These are phyloP conservation scores for Penicillium corylophilum DNA, from an alignment of 2,329 filamentous ascomycete genomes.

Conservation along the genomic window DNA sequence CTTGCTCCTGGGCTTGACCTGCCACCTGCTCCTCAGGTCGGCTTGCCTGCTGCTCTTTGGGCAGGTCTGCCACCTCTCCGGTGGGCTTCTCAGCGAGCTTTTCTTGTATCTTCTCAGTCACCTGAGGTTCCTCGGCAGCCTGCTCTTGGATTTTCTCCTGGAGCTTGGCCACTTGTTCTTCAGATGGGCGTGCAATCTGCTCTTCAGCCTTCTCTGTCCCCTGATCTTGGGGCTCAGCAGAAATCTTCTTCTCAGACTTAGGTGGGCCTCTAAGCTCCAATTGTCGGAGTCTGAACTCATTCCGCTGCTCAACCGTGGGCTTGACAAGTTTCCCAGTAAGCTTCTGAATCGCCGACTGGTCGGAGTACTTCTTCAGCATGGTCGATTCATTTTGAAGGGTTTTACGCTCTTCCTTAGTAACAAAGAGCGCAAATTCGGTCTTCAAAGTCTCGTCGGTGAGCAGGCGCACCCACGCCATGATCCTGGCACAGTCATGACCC, in stretches of 20 bases:
- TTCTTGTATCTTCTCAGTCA: background rate
- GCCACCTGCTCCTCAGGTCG: background rate
- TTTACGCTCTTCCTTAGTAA: slow-evolving; percentile 27
- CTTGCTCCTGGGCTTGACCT: background rate
- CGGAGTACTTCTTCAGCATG: slow-evolving; percentile 33
- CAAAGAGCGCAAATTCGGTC: slow-evolving; percentile 17
- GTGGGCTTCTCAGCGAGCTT: background rate
- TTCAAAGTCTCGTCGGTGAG: slow-evolving; percentile 39
- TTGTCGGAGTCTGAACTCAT: slow-evolving; percentile 16
- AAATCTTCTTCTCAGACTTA: background rate
- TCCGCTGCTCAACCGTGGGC: slow-evolving; percentile 26
- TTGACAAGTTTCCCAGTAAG: slow-evolving; percentile 15
- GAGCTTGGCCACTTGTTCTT: background rate
- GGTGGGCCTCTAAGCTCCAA: background rate
- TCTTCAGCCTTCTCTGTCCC: background rate
- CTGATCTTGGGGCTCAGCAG: background rate
- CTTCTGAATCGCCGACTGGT: slow-evolving; percentile 15
- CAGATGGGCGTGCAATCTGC: background rate
- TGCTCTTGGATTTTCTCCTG: background rate
- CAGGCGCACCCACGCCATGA: slow-evolving; percentile 29
- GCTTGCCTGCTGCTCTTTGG: background rate
- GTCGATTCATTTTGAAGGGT: slow-evolving; percentile 25
- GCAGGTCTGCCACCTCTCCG: background rate
- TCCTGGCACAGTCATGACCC: slow-evolving; percentile 21
- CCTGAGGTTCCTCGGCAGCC: background rate